Evolutionary conservation across 441 rosid species (phyloP), one percentile per base, ranked within the genome.

Genomic region (Adansonia gregorii): DNA sequence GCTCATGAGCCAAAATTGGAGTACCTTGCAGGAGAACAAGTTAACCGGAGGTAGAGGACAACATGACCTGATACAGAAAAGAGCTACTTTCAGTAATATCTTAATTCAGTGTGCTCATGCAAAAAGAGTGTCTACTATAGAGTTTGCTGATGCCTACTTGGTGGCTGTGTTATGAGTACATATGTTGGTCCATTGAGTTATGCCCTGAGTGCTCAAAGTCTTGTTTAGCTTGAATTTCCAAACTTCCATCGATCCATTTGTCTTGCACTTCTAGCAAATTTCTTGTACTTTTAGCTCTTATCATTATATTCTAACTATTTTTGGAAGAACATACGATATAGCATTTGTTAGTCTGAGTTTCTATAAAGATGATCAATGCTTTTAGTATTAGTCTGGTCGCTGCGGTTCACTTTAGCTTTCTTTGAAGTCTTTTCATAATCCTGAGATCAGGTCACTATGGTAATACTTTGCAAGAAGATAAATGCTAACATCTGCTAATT

Each of bases 381-480:
- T 19, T 67, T 43, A 17, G 52, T 52, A 43, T 45, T 12, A 45
- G 3, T 24, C 54, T 10, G 39, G 54, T 63, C 12, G 64, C 35
- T 27, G 35, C 14, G 11, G 64, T 39, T 65, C 17, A 31, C 46
- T 63, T 63, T 39, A 27, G 11, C 46, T 39, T n/a, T 65, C 69
- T 17, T 65, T 65, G 3, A 39, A 17, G 54, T 67, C 71, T 8
- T 43, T 67, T 10, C 45, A 19, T 67, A 19, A 19, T 45, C 54
- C 45, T 45, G 54, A 43, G 49, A 58, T 45, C 27, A 10, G 19
- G 54, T 17, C 31, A 71, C 61, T 52, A 15, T 27, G 8, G 35
- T 54, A 71, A 51, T 51, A 70, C 61, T 52, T 15, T 27, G 72
- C 74, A 70, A 51, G 12, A 70, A 51, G 59, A 70, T 51, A 51